These are phyloP conservation scores for Globisporangium nagaii DNA, from an alignment of 352 stramenopile species.

Conservation along the genomic window DNA sequence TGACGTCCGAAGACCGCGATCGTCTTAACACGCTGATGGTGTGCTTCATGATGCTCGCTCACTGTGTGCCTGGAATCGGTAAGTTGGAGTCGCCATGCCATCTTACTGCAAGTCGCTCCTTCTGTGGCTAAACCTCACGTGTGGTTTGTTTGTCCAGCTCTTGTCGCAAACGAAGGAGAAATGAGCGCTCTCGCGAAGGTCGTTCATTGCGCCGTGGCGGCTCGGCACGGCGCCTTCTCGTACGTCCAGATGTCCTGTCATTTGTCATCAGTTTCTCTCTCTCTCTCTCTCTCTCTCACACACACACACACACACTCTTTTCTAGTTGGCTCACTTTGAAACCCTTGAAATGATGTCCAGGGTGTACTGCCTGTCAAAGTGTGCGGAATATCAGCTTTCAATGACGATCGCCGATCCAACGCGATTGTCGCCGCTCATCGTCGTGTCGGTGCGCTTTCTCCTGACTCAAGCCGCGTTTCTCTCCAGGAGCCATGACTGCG, in stretches of 20 bases:
- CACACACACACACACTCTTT: too few species aligned
- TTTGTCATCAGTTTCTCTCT: background rate
- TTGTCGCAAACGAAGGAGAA: background rate
- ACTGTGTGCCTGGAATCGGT: conserved; percentile 42
- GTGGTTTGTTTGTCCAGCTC: conserved; percentile 1
- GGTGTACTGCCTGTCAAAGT: conserved; percentile 35
- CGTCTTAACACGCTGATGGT: conserved; percentile 34
- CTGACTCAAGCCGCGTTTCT: conserved; percentile 33
- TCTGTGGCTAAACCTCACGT: conserved; percentile 6
- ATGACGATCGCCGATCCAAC: conserved; percentile 18
- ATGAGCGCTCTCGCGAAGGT: conserved; percentile 26
- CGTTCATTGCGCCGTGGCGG: conserved; percentile 20
- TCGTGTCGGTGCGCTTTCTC: conserved; percentile 30
- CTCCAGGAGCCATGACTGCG: conserved; percentile 21
- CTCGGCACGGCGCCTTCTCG: conserved; percentile 30
- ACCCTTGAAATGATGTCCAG: conserved; percentile 1
- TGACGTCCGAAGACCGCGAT: conserved; percentile 19
- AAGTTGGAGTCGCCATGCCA: conserved; percentile 1
- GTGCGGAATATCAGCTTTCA: conserved; percentile 29
- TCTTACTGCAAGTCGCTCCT: too few species aligned
- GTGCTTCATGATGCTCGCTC: conserved; percentile 57
- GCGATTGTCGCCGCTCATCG: conserved; percentile 22
- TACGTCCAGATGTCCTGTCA: too few species aligned
- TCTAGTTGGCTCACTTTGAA: too few species aligned
- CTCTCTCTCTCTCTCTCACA: background rate